Evolutionary conservation across 768 basidiomycete genomes (phyloP).

Genomic region (Auriscalpium vulgare): DNA sequence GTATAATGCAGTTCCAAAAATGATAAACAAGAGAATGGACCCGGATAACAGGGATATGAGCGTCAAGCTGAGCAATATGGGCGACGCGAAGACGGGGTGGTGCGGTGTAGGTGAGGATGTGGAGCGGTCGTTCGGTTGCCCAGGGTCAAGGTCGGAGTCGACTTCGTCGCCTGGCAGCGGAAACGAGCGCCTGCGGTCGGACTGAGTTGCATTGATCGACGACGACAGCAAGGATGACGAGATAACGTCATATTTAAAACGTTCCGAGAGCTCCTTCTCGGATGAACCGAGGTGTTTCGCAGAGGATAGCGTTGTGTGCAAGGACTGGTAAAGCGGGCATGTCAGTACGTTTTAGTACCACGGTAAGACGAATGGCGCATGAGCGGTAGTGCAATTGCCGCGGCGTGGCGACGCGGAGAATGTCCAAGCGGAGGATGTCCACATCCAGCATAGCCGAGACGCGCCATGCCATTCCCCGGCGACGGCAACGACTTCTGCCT

Average conservation of each 20-base stretch:
- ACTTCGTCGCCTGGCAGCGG: background rate
- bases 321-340: background rate
- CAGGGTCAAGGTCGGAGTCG: background rate
- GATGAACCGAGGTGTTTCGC: conserved; percentile 3
- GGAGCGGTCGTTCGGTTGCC: background rate
- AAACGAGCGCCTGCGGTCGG: conserved; percentile 7
- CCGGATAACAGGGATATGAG: conserved; percentile 9
- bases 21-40: conserved; percentile 4
- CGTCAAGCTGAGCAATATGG: conserved; percentile 4
- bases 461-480: too few relatives aligned
- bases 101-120: background rate
- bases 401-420: too few relatives aligned
- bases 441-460: too few relatives aligned
- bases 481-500: too few relatives aligned
- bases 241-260: conserved; percentile 16
- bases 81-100: background rate
- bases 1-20: conserved; percentile 7
- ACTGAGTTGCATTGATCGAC: conserved; percentile 4
- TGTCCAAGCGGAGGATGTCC: too few relatives aligned
- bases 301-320: conserved; percentile 4
- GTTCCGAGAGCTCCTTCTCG: conserved; percentile 11
- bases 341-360: background rate
- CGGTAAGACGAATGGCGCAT: too few relatives aligned
- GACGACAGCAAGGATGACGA: conserved; percentile 16
- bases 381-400: too few relatives aligned